Evolutionary conservation across 2,329 filamentous ascomycete genomes (phyloP).

Genomic region (Epicoccum sorghinum): DNA sequence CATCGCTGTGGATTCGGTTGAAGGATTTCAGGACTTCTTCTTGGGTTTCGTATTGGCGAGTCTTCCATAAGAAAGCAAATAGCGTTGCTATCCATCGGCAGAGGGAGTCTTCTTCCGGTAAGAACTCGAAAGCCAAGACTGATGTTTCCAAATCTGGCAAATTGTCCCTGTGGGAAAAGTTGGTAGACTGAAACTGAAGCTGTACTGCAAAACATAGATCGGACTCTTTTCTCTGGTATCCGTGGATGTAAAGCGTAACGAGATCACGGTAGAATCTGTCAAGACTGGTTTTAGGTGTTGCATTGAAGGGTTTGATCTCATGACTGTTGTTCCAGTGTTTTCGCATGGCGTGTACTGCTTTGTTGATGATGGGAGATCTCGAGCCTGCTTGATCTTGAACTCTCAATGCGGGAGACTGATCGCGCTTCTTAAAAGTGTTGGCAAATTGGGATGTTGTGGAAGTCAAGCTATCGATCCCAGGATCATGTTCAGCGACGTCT

Average conservation of each 20-base stretch:
- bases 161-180: background rate
- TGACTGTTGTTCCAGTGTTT: background rate
- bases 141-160: constrained; percentile 2
- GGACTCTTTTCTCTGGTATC: background rate
- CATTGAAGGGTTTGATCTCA: background rate
- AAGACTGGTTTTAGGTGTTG: background rate
- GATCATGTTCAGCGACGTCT: background rate
- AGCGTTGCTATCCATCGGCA: constrained; percentile 26
- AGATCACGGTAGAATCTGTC: constrained; percentile 23
- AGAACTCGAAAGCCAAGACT: constrained; percentile 17
- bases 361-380: background rate
- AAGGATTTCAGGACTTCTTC: constrained; percentile 2
- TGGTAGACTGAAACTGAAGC: constrained; percentile 23
- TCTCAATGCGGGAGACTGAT: background rate
- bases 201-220: constrained; percentile 16
- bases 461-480: too few species aligned
- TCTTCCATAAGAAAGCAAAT: constrained; percentile 21
- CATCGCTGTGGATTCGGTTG: background rate
- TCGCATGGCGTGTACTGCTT: background rate
- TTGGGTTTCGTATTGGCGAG: constrained; percentile 6
- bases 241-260: constrained; percentile 22
- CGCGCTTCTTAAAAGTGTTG: background rate
- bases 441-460: background rate
- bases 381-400: background rate
- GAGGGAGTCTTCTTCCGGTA: constrained; percentile 14